phyloP scores from a whole-genome alignment of 2,329 filamentous ascomycete species.

The Pleurostoma richardsiae region DNA sequence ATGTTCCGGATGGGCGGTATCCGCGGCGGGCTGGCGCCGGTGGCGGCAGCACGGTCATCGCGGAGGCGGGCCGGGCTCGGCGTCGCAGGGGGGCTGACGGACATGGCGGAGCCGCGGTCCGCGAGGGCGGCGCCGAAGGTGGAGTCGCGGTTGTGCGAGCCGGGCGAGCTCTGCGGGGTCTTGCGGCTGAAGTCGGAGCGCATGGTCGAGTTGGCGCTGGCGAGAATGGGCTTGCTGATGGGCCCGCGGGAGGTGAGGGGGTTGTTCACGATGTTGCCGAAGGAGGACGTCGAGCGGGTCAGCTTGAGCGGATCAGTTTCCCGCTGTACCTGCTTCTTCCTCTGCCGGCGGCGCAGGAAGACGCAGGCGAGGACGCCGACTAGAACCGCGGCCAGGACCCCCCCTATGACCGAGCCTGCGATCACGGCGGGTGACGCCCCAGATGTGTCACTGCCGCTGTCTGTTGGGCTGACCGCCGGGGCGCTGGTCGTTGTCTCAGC shows the following conservation, averaged over 20 bases:
- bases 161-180: conserved; percentile 3
- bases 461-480: conserved; percentile 13
- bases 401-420: conserved; percentile 42
- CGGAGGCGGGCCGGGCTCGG: conserved; percentile 11
- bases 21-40: conserved; percentile 2
- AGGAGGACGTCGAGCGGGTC: conserved; percentile 29
- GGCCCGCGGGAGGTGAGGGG: conserved; percentile 30
- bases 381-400: conserved; percentile 32
- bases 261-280: conserved; percentile 51
- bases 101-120: conserved; percentile 5
- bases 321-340: conserved; percentile 10
- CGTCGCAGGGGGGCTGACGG: conserved; percentile 2
- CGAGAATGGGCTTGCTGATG: conserved; percentile 51
- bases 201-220: conserved; percentile 28
- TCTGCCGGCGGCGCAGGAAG: conserved; percentile 25
- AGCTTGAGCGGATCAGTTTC: conserved; percentile 14
- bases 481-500: conserved; percentile 9
- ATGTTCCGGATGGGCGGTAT: conserved; percentile 32
- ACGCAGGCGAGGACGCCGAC: conserved; percentile 32
- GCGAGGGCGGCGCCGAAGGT: conserved; percentile 5
- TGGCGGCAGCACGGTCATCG: conserved; percentile 5
- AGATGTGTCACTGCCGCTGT: conserved; percentile 14
- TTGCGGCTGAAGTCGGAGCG: conserved; percentile 51
- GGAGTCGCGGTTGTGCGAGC: conserved; percentile 7
- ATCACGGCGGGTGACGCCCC: conserved; percentile 26